Evolutionary conservation across 371 early-diverging fungal genomes (phyloP).

Genomic region (Chytridiales sp.): DNA sequence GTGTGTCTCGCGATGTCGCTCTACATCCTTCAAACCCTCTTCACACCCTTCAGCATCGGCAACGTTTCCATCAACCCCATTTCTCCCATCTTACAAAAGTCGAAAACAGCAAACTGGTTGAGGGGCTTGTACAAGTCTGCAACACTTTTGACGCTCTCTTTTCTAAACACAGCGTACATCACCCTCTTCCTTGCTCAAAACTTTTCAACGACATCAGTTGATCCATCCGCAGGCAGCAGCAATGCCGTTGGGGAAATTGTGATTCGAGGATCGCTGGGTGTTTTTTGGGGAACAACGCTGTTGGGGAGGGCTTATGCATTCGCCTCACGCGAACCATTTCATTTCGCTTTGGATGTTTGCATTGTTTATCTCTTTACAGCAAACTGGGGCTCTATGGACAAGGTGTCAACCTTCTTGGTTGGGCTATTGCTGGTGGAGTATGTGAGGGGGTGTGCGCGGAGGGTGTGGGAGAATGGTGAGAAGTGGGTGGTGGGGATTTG

Average conservation of each 20-base stretch:
- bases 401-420: too few relatives aligned
- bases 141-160: too few relatives aligned
- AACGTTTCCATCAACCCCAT: not conserved
- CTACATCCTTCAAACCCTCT: not conserved
- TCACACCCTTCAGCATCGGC: slow-evolving; percentile 9
- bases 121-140: too few relatives aligned
- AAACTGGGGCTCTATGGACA: too few relatives aligned
- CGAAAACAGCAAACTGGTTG: not conserved
- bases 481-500: slow-evolving; percentile 14
- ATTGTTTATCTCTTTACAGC: too few relatives aligned
- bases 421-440: slow-evolving; percentile 18
- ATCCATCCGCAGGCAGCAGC: not conserved
- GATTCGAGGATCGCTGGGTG: too few relatives aligned
- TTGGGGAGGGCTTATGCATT: too few relatives aligned
- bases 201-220: not conserved
- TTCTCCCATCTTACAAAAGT: not conserved
- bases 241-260: too few relatives aligned
- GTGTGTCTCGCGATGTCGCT: slow-evolving; percentile 3
- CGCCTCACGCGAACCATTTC: too few relatives aligned
- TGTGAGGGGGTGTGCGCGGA: slow-evolving; percentile 3
- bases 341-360: too few relatives aligned
- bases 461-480: slow-evolving; percentile 15
- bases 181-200: not conserved
- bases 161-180: slow-evolving; percentile 1
- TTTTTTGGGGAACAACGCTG: too few relatives aligned